Evolutionary conservation across 139 green algal genomes (phyloP).

Genomic region (Nannochloris sp.): DNA sequence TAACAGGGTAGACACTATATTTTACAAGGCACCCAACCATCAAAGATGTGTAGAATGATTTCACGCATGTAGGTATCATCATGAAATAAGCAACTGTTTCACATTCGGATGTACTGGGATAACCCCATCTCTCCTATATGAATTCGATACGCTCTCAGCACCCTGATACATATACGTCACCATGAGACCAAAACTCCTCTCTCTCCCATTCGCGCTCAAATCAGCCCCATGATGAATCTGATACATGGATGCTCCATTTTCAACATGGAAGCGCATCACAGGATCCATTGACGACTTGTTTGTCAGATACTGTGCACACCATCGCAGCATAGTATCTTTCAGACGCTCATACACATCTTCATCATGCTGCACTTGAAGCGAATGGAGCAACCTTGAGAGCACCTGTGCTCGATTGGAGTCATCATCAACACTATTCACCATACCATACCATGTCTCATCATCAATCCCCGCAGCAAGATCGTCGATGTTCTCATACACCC

Average conservation of each 20-base stretch:
- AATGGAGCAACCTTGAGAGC: background rate
- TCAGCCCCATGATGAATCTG: conserved; percentile 58
- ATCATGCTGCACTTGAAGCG: background rate
- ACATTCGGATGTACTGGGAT: too few relatives aligned
- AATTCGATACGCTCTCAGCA: too few relatives aligned
- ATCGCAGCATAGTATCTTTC: background rate
- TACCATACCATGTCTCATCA: too few relatives aligned
- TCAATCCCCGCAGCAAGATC: too few relatives aligned
- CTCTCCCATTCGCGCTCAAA: conserved; percentile 30
- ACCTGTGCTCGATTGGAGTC: background rate
- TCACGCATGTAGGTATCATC: too few relatives aligned
- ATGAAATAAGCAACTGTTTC: too few relatives aligned
- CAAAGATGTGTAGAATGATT: too few relatives aligned
- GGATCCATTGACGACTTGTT: conserved; percentile 55
- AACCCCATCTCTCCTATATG: too few relatives aligned
- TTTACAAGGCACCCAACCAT: too few relatives aligned
- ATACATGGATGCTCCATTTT: conserved; percentile 63
- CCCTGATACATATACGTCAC: conserved; percentile 67
- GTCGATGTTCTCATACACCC: conserved; percentile 32
- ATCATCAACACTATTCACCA: background rate
- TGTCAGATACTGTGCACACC: too few relatives aligned
- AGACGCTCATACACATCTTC: background rate
- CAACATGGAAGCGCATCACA: conserved; percentile 77
- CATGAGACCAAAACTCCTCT: conserved; percentile 60
- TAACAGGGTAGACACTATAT: too few relatives aligned